Base-by-base conservation (phyloP, 768 basidiomycete species). In the Lactifluus pinguis region DNA sequence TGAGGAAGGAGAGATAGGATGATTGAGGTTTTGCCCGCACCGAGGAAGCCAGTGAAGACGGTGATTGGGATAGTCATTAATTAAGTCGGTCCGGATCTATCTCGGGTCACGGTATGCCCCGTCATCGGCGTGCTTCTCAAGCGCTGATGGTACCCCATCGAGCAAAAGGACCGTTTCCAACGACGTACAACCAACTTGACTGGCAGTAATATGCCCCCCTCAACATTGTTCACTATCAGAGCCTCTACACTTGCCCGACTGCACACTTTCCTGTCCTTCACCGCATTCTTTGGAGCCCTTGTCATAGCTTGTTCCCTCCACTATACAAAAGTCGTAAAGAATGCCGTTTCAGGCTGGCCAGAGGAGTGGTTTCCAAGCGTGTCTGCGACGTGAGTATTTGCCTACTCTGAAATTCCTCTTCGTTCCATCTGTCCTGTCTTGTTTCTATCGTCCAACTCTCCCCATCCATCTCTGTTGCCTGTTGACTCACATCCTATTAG, bases 1-100 rank as follows among this genome's bases (percentile, higher is more conserved):
- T 85, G 84, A 3, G 87, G 85, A 2, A 97, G 80, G 1, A 95
- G 77, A 2, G 89, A 87, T 17, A 95, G 81, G 64, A 97, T 95
- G 30, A 89, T 77, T 3, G 83, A 84, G 0, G 87, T 89, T 72
- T 89, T 89, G 47, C 88, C 89, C 17, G 87, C 87, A 3, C 88
- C 89, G 4, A 93, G 81, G 70, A 92, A 95, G 15, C 94, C 94
- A n/a, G 94, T 98, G 73, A 95, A 92, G 60, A 95, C 89, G 1
- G 95, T 95, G 65, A 97, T 86, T 13, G 92, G 92, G 66, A 93
- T 94, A 36, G 76, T 25, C 25, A 25, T 25, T 25, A 25, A 25
- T 25, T 25, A 25, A 25, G 25, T 25, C 25, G 25, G 25, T 25
- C 25, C 25, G 25, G 25, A 25, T 25, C 25, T 25, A 25, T 25